Evolutionary conservation across 257 asterid species (phyloP).

Genomic region (Fraxinus pennsylvanica): DNA sequence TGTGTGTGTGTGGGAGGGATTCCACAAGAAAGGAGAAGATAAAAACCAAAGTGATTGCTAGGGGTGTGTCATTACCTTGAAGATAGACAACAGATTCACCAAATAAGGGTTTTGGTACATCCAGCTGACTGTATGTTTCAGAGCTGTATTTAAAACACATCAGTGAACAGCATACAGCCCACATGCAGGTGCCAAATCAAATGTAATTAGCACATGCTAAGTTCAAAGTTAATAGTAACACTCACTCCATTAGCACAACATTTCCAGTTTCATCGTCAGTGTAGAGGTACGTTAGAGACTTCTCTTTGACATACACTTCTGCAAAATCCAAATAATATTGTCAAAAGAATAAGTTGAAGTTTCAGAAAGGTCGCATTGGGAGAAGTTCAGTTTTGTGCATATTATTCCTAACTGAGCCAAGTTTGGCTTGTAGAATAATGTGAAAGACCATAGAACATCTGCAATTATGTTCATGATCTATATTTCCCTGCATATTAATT

Average conservation of each 20-base stretch:
- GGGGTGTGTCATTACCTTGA: constrained; percentile 58
- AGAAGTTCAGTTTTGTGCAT: constrained; percentile 5
- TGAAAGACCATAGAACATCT: constrained; percentile 10
- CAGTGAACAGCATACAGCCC: constrained; percentile 17
- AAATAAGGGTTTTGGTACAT: constrained; percentile 80
- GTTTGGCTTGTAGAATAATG: constrained; percentile 4
- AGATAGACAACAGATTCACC: constrained; percentile 84
- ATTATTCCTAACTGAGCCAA: constrained; percentile 5
- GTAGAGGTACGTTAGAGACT: constrained; percentile 66
- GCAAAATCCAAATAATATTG: constrained; percentile 35
- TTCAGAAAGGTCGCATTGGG: constrained; percentile 9
- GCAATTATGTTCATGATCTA: constrained; percentile 17
- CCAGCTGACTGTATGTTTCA: constrained; percentile 68
- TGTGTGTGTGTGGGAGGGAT: neutral
- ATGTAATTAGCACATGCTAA: constrained; percentile 14
- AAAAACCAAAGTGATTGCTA: constrained; percentile 10
- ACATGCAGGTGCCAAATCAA: constrained; percentile 14
- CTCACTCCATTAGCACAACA: constrained; percentile 91
- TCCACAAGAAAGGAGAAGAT: constrained; percentile 11
- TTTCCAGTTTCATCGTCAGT: constrained; percentile 83
- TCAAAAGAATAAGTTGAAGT: constrained; percentile 21
- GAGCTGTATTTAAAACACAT: constrained; percentile 47
- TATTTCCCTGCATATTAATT: neutral
- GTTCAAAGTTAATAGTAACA: constrained; percentile 20
- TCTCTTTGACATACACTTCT: constrained; percentile 78